Percentiles rank a stretch among this genome's conserved stretches.
Evolutionary conservation across 495 filamentous ascomycete genomes (phyloP).

Genomic region (Recurvomyces mirabilis): DNA sequence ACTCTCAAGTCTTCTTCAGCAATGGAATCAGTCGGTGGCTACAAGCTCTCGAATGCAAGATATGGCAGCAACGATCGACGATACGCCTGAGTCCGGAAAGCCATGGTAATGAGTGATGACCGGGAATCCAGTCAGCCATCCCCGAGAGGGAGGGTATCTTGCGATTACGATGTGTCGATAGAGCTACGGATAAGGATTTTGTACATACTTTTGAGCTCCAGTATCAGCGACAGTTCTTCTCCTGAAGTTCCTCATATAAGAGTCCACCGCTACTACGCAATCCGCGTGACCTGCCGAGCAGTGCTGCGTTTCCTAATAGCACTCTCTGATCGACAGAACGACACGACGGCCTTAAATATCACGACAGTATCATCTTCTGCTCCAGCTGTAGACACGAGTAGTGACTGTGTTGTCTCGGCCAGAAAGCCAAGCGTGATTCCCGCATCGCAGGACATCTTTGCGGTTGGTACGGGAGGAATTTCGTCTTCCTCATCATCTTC

Average conservation of each 20-base stretch:
- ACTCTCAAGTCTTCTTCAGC: not conserved
- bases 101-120: not conserved
- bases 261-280: not conserved
- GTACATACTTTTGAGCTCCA: too few relatives aligned
- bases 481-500: not conserved
- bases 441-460: constrained; percentile 14
- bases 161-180: too few relatives aligned
- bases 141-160: too few relatives aligned
- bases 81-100: not conserved
- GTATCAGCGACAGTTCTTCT: not conserved
- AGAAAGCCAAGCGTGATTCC: constrained; percentile 17
- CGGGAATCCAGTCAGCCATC: not conserved
- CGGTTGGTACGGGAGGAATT: not conserved
- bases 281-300: constrained; percentile 1
- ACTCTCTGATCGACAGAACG: constrained; percentile 1
- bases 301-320: constrained; percentile 5
- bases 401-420: constrained; percentile 13
- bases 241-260: not conserved
- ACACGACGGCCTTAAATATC: constrained; percentile 18
- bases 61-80: not conserved
- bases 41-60: not conserved
- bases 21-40: not conserved
- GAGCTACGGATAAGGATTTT: too few relatives aligned
- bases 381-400: not conserved
- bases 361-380: not conserved